Conservation (phyloP, 306 rosid genomes). For the Crotalaria pallida region DNA sequence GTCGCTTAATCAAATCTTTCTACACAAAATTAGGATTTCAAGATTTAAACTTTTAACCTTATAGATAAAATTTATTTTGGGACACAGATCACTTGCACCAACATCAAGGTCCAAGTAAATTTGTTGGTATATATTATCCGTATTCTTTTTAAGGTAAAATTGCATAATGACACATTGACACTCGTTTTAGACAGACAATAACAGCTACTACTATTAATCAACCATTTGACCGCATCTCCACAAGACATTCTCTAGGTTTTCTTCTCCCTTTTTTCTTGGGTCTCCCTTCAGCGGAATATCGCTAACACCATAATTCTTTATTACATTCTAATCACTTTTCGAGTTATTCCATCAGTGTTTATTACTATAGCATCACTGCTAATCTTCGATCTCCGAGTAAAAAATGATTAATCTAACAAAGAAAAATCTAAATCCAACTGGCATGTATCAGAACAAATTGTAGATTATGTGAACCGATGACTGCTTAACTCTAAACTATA, state of each 20-base stretch:
- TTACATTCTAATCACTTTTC: background rate
- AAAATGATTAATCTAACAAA: slow-evolving; percentile 18
- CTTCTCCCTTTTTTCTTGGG: slow-evolving; percentile 31
- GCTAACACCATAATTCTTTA: slow-evolving; percentile 24
- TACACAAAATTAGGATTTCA: too few relatives aligned
- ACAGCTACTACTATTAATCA: background rate
- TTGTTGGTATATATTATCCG: too few relatives aligned
- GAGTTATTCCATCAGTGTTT: slow-evolving; percentile 13
- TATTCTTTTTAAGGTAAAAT: background rate
- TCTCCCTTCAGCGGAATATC: slow-evolving; percentile 39
- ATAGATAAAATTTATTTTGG: too few relatives aligned
- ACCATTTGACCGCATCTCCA: slow-evolving; percentile 31
- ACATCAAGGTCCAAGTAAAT: too few relatives aligned
- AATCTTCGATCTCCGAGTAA: slow-evolving; percentile 21
- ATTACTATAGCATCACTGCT: slow-evolving; percentile 14
- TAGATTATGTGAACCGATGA: slow-evolving; percentile 44
- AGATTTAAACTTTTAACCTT: too few relatives aligned
- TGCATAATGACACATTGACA: too few relatives aligned
- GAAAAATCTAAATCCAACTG: slow-evolving; percentile 47
- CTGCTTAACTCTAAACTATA: slow-evolving; percentile 22
- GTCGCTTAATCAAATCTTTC: too few relatives aligned
- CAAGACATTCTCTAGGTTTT: slow-evolving; percentile 54
- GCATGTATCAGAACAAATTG: slow-evolving; percentile 42
- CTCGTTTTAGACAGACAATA: background rate
- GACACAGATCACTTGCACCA: too few relatives aligned